Evolutionary conservation across 768 basidiomycete species (phyloP).

Genomic region (Lactarius trivialis): DNA sequence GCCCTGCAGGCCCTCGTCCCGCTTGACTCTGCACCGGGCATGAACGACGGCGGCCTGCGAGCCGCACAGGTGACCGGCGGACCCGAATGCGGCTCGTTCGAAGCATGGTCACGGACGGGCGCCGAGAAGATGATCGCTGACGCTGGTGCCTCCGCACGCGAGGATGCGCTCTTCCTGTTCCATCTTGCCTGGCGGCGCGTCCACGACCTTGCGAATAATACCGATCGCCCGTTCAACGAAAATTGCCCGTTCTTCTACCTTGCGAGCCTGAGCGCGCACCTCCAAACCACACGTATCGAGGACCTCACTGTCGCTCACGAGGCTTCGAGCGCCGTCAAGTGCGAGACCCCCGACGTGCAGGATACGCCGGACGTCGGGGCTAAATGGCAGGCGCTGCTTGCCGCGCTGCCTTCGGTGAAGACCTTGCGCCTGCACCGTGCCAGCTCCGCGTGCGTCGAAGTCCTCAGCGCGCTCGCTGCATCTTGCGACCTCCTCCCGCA

Average conservation of each 20-base stretch:
- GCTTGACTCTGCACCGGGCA: not conserved
- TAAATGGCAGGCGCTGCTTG: not conserved
- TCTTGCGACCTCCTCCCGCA: not conserved
- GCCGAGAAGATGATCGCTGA: not conserved
- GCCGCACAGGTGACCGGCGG: not conserved
- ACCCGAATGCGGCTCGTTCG: not conserved
- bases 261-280: not conserved
- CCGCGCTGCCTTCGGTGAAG: not conserved
- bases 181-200: not conserved
- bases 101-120: not conserved
- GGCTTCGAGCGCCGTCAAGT: not conserved
- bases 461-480: not conserved
- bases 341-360: too few relatives aligned
- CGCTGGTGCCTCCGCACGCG: not conserved
- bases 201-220: not conserved
- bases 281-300: not conserved
- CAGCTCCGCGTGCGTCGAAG: not conserved
- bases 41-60: not conserved
- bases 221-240: not conserved
- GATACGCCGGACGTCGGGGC: too few relatives aligned
- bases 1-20: constrained; percentile 4
- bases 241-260: constrained; percentile 2
- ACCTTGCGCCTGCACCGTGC: not conserved
- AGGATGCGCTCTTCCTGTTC: constrained; percentile 8
- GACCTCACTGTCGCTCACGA: not conserved